Conservation (phyloP, 148 eudicot genomes). For the Spergularia bocconei region DNA sequence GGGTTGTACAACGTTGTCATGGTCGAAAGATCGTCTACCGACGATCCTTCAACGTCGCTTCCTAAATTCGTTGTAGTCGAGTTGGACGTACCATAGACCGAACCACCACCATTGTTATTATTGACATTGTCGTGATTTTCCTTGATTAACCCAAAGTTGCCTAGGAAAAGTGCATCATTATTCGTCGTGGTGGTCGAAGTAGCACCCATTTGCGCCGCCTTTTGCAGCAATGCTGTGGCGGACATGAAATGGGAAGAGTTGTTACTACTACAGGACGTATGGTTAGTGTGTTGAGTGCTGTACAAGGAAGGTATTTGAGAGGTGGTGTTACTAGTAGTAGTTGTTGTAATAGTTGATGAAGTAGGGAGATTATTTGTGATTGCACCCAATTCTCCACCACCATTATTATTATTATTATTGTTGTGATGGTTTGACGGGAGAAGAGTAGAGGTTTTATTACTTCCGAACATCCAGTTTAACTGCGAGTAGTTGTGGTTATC, state of each 20-base stretch:
- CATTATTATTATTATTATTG: background rate
- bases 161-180: slow-evolving; percentile 37
- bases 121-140: slow-evolving; percentile 28
- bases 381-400: slow-evolving; percentile 16
- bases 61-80: slow-evolving; percentile 35
- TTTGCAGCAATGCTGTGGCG: slow-evolving; percentile 81
- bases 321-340: slow-evolving; percentile 1
- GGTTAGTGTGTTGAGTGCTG: slow-evolving; percentile 46
- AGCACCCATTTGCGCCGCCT: slow-evolving; percentile 79
- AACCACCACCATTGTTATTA: slow-evolving; percentile 44
- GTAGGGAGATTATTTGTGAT: slow-evolving; percentile 1
- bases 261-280: slow-evolving; percentile 24
- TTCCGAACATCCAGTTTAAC: slow-evolving; percentile 27
- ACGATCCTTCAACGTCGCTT: slow-evolving; percentile 41
- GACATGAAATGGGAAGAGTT: slow-evolving; percentile 45
- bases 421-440: background rate
- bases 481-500: slow-evolving; percentile 10
- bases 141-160: slow-evolving; percentile 38
- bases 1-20: slow-evolving; percentile 32
- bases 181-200: slow-evolving; percentile 22
- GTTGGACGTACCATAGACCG: slow-evolving; percentile 39
- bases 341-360: background rate
- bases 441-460: slow-evolving; percentile 20
- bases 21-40: slow-evolving; percentile 38
- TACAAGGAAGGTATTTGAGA: slow-evolving; percentile 55